Conservation (phyloP, 352 stramenopile genomes). For the Thraustotheca clavata region DNA sequence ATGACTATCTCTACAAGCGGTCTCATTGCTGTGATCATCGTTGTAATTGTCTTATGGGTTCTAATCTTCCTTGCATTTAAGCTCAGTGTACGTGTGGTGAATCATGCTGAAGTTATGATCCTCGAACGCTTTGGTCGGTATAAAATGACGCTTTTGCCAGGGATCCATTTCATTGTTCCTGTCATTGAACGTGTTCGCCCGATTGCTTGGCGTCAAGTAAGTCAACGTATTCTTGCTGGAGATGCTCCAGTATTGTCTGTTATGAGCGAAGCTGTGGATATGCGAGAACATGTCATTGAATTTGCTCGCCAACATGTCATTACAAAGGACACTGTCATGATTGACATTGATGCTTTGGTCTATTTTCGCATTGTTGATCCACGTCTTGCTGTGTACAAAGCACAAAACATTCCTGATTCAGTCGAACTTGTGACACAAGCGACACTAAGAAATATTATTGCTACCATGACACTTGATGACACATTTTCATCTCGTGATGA, state of each 20-base stretch:
- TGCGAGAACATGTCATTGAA: constrained; percentile 30
- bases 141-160: constrained; percentile 28
- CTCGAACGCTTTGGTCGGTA: constrained; percentile 30
- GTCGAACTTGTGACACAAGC: constrained; percentile 32
- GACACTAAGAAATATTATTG: constrained; percentile 32
- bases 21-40: constrained; percentile 8
- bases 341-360: constrained; percentile 32
- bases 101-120: constrained; percentile 34
- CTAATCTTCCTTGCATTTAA: constrained; percentile 2
- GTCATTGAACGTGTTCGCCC: constrained; percentile 26
- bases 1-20: background rate
- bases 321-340: constrained; percentile 35
- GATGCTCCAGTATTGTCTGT: constrained; percentile 13
- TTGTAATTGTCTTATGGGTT: constrained; percentile 7
- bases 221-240: background rate
- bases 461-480: constrained; percentile 34
- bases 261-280: constrained; percentile 29
- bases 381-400: constrained; percentile 28
- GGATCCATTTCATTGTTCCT: constrained; percentile 30
- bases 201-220: constrained; percentile 18
- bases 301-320: constrained; percentile 27
- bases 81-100: constrained; percentile 50
- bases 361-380: constrained; percentile 33
- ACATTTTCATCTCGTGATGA: constrained; percentile 32
- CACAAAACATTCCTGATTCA: constrained; percentile 31